Evolutionary conservation across 202 grass and related monocot genomes (phyloP).

Genomic region (Thinopyrum obtusiflorum): DNA sequence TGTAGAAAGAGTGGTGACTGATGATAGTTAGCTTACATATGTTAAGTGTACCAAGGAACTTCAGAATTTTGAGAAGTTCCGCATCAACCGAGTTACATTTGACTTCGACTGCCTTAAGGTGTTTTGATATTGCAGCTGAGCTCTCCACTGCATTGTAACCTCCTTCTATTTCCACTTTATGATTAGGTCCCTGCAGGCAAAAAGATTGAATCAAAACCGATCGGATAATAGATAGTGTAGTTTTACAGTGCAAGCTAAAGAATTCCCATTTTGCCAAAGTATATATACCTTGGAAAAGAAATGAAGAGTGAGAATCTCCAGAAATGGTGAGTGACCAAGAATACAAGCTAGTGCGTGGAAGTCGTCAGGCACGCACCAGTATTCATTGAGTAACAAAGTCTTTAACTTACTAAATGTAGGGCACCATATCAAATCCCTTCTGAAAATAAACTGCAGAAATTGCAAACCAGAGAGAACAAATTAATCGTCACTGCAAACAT

Average conservation of each 20-base stretch:
- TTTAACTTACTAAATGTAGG: slow-evolving; percentile 9
- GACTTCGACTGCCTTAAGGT: slow-evolving; percentile 17
- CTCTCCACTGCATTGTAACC: slow-evolving; percentile 2
- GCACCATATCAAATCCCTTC: slow-evolving; percentile 4
- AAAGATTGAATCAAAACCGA: background rate
- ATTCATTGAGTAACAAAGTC: slow-evolving; percentile 9
- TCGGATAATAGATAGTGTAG: background rate
- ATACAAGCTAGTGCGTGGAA: slow-evolving; percentile 9
- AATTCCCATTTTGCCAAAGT: background rate
- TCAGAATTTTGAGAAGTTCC: background rate
- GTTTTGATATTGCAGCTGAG: slow-evolving; percentile 9
- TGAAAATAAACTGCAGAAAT: background rate
- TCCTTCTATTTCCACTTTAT: slow-evolving; percentile 12
- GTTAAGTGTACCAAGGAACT: slow-evolving; percentile 9
- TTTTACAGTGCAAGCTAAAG: background rate
- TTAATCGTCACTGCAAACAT: background rate
- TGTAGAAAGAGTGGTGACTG: background rate
- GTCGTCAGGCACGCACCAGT: background rate
- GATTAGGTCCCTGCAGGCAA: slow-evolving; percentile 6
- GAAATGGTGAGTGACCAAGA: slow-evolving; percentile 2
- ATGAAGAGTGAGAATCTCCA: slow-evolving; percentile 14
- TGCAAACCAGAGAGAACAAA: background rate
- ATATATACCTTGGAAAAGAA: slow-evolving; percentile 16
- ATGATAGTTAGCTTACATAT: slow-evolving; percentile 16
- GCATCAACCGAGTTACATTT: background rate